Base-by-base conservation (phyloP, 768 basidiomycete genomes). In the Phlebiopsis flavidoalba region DNA sequence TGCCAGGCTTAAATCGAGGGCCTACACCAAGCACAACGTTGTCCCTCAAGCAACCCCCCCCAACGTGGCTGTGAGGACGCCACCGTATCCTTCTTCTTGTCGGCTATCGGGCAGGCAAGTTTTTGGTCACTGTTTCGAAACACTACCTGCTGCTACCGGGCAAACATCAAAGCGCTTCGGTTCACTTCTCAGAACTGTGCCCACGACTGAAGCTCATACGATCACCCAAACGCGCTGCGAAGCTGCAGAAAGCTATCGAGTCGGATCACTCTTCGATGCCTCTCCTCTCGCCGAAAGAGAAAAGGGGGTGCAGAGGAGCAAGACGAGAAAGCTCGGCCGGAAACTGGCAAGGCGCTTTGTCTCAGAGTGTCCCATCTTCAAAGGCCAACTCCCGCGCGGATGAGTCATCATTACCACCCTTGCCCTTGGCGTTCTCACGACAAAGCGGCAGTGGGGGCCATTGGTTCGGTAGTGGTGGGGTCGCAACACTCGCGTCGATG, bases 271-370 rank as follows among this genome's bases (percentile, higher is more conserved):
- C 74, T 14, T 98, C 46, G 80, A 83, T 48, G 72, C 74, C n/a
- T n/a, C n/a, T n/a, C n/a, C n/a, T 1, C 90, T 96, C 65, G 89
- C 90, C n/a, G 80, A 88, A 64, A n/a, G n/a, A n/a, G 80, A 82
- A 58, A 83, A 79, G 70, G 77, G 73, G 77, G 73, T 21, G 66
- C 63, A 3, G 52, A 58, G 8, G 63, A 59, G 46, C 60, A 60
- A 5, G 60, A 62, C 1, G 72, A 75, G 26, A n/a, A n/a, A 71
- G 67, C 3, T 68, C 79, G 50, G 86, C 83, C 14, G 83, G 85
- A 7, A n/a, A n/a, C n/a, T 97, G 95, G 95, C n/a, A 94, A 88
- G 70, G 93, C 94, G 0, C 73, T 98, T n/a, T n/a, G n/a, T n/a
- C 72, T 87, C 53, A 91, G n/a, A n/a, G n/a, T n/a, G 89, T 64